Evolutionary conservation across 352 stramenopile species (phyloP).

Genomic region (Poterioochromonas sp.): DNA sequence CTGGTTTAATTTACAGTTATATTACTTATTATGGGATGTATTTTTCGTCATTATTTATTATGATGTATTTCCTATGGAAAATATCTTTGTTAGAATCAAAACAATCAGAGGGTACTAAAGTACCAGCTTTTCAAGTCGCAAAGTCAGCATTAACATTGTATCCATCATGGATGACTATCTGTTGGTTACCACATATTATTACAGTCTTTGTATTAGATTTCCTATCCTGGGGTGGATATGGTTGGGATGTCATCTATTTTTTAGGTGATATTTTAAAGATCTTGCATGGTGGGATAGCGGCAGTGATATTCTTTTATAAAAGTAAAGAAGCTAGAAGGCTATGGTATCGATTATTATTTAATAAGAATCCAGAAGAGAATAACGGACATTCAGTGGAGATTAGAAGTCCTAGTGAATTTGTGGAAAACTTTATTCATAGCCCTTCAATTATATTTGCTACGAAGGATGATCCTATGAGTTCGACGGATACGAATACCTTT

Average conservation of each 20-base stretch:
- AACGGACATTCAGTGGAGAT: too few species aligned
- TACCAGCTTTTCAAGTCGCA: background rate
- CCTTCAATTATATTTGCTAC: too few species aligned
- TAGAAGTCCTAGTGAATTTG: too few species aligned
- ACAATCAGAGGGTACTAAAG: background rate
- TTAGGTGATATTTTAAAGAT: background rate
- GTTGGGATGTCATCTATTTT: too few species aligned
- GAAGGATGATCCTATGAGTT: too few species aligned
- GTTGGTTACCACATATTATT: background rate
- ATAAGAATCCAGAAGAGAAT: too few species aligned
- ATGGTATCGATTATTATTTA: background rate
- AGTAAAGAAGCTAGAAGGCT: background rate
- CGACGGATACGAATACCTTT: too few species aligned
- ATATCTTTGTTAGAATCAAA: background rate
- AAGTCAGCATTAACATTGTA: background rate
- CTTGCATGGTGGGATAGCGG: background rate
- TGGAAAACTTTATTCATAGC: too few species aligned
- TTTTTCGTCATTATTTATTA: background rate
- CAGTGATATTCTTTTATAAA: conserved; percentile 1
- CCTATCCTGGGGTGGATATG: too few species aligned
- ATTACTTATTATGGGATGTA: background rate
- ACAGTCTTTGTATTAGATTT: background rate
- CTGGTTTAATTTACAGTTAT: background rate
- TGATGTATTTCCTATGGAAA: background rate
- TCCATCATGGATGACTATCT: background rate